Conservation (phyloP, 306 rosid genomes). For the Sindora glabra region DNA sequence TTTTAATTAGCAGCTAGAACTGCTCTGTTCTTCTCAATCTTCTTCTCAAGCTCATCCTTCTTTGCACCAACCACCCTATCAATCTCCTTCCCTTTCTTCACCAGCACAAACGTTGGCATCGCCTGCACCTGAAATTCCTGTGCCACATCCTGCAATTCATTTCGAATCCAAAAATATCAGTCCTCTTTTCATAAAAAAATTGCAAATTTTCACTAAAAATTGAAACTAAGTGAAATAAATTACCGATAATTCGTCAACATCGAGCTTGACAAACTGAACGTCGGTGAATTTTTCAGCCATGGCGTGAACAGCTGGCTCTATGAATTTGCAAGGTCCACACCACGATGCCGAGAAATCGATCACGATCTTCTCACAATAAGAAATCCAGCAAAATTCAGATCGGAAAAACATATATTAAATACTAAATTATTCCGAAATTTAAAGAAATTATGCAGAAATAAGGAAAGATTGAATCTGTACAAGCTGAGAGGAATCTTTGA, state of each 20-base stretch:
- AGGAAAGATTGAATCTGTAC: constrained; percentile 13
- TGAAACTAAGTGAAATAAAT: too few species aligned
- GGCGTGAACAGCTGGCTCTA: constrained; percentile 57
- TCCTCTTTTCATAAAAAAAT: too few species aligned
- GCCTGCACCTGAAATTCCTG: constrained; percentile 57
- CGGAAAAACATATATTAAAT: too few species aligned
- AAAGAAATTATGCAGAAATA: neutral
- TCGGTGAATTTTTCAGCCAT: constrained; percentile 46
- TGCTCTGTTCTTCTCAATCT: constrained; percentile 31
- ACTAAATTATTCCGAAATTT: neutral
- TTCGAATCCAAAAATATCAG: too few species aligned
- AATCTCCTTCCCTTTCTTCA: constrained; percentile 61
- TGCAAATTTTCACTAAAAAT: too few species aligned
- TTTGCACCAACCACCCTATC: constrained; percentile 63
- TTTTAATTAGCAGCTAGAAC: too few species aligned
- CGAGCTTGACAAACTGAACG: constrained; percentile 75
- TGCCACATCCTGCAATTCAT: constrained; percentile 63
- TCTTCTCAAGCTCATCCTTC: constrained; percentile 74
- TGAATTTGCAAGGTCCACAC: constrained; percentile 92
- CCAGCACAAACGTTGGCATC: constrained; percentile 80
- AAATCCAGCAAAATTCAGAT: too few species aligned
- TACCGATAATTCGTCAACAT: constrained; percentile 80
- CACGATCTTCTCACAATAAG: too few species aligned
- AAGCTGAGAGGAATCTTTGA: constrained; percentile 42
- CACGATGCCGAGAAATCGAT: constrained; percentile 92